phyloP scores from a whole-genome alignment of 345 rosid species.

The Citrus sinensis region DVS_A1.0 CM039166.1:4332501-4333000 shows the following conservation, averaged over 20 bases:
- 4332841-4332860: conserved; percentile 12
- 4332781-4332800: neutral
- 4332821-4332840: conserved; percentile 12
- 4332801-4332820: conserved; percentile 6
- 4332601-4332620: too few species aligned
- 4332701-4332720: neutral
- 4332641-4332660: too few species aligned
- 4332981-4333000: too few species aligned
- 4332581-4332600: too few species aligned
- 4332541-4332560: too few species aligned
- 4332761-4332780: conserved; percentile 4
- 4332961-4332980: too few species aligned
- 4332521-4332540: neutral
- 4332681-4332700: conserved; percentile 8
- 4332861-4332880: conserved; percentile 1
- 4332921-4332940: too few species aligned
- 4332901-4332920: too few species aligned
- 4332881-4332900: neutral
- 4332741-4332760: neutral
- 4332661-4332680: neutral
- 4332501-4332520: neutral
- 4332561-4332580: too few species aligned
- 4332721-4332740: conserved; percentile 5
- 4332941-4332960: too few species aligned
- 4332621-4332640: too few species aligned